Evolutionary conservation across 2,329 filamentous ascomycete genomes (phyloP), one percentile per base, ranked within the genome.

Genomic region (Cercospora sp.): DNA sequence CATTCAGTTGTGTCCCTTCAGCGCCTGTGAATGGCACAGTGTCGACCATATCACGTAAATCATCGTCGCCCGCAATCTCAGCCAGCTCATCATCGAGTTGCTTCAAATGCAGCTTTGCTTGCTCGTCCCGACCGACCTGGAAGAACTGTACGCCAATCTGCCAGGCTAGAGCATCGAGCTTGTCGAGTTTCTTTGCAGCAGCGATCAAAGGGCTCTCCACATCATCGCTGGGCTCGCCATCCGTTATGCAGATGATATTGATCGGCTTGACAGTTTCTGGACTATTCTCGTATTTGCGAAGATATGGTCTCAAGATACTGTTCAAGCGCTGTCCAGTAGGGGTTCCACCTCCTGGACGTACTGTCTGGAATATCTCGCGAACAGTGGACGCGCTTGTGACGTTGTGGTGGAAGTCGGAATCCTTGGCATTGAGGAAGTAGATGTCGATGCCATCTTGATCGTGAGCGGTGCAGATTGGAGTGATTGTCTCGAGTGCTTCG

Each of bases 121-220:
- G 82, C 0, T 81, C 76, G 73, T 97, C 92, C 60, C 87, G 85
- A 66, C 95, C 94, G 55, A 98, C 91, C 80, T 97, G 94, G 83
- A 98, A 97, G 82, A 98, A 98, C 79, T 98, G 94, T 66, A 98
- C 88, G 36, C 94, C 94, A 8, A 97, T 84, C 81, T 98, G 95
- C 84, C 91, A 91, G 0, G 89, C 85, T 3, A 90, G 88, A 0
- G 93, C 93, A 8, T 89, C 85, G 7, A 91, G 78, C 62, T 80
- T 80, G 75, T 95, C 90, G 33, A 98, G 86, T 75, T 87, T 89
- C 78, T 85, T 85, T 0, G 93, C 94, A 0, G 87, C 84, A 3
- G 80, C 78, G 48, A 92, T 82, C 59, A 98, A 88, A 28, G 89
- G 84, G 7, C 83, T 84, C 78, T 94, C 91, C 0, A 91, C 88